Percentiles rank a stretch among this genome's conserved stretches.
These are phyloP conservation scores for Saccharomyces pastorianus DNA, from an alignment of 1,139 yeast genomes.

Conservation along the genomic window DNA sequence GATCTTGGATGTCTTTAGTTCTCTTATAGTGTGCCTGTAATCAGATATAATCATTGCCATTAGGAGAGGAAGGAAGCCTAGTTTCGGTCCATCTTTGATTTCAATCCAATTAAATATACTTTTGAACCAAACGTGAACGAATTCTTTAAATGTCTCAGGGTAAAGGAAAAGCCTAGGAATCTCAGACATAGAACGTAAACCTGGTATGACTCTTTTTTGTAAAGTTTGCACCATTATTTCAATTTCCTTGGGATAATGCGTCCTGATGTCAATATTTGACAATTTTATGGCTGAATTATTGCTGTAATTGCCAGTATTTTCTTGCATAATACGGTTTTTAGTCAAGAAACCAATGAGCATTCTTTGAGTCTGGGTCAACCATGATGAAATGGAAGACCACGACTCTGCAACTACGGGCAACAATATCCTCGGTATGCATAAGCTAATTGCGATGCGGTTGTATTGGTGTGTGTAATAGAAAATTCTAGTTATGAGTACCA, in stretches of 20 bases:
- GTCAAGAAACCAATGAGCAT: constrained; percentile 10
- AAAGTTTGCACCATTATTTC: constrained; percentile 21
- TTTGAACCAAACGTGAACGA: constrained; percentile 44
- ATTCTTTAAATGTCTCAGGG: constrained; percentile 22
- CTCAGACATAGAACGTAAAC: constrained; percentile 26
- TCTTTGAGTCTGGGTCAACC: constrained; percentile 25
- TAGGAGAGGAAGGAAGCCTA: constrained; percentile 38
- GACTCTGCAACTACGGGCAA: constrained; percentile 24
- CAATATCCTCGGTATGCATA: constrained; percentile 26
- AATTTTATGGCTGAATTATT: constrained; percentile 4
- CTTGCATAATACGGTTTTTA: constrained; percentile 3
- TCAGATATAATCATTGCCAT: constrained; percentile 41
- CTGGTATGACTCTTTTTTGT: constrained; percentile 28
- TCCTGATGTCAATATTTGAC: constrained; percentile 15
- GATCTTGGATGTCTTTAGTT: constrained; percentile 34
- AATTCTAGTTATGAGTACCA: constrained; percentile 25
- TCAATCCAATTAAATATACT: constrained; percentile 56
- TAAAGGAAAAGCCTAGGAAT: constrained; percentile 34
- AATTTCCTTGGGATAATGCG: constrained; percentile 14
- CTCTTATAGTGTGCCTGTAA: constrained; percentile 30
- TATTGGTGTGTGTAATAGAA: constrained; percentile 12
- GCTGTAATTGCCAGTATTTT: background rate
- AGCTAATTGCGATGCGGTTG: constrained; percentile 23
- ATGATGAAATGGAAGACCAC: constrained; percentile 22
- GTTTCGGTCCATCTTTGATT: constrained; percentile 45